phyloP scores from a whole-genome alignment of 2,329 filamentous ascomycete genomes.

The Pseudogymnoascus verrucosus region DNA sequence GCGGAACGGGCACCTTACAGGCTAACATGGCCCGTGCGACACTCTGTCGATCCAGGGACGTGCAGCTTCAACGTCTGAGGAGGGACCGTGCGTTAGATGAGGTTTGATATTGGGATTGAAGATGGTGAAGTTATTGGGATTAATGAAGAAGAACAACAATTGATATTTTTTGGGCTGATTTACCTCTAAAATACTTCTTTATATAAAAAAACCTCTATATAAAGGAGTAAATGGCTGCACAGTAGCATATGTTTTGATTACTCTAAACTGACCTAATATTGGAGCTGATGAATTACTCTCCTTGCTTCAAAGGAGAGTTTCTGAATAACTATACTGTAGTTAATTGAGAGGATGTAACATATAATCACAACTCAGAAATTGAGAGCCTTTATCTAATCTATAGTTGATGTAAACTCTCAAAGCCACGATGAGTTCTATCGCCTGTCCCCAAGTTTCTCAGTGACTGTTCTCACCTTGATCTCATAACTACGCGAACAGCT shows the following conservation, averaged over 20 bases:
- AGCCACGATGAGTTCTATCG: neutral
- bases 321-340: neutral
- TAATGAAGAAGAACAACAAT: neutral
- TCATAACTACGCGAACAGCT: neutral
- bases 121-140: neutral
- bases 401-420: neutral
- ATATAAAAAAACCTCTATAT: neutral
- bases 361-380: neutral
- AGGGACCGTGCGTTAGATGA: neutral
- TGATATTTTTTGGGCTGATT: neutral
- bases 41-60: neutral
- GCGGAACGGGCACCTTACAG: neutral
- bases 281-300: neutral
- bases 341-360: neutral
- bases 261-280: neutral
- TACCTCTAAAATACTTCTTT: neutral
- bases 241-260: too few relatives aligned
- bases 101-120: neutral
- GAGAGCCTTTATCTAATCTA: neutral
- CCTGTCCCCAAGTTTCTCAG: neutral
- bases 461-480: neutral
- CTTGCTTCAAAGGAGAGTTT: neutral
- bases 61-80: neutral
- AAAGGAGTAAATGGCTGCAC: neutral
- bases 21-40: neutral